Evolutionary conservation across 768 basidiomycete species (phyloP), one percentile per base, ranked within the genome.

Genomic region (Lyophyllum shimeji): DNA sequence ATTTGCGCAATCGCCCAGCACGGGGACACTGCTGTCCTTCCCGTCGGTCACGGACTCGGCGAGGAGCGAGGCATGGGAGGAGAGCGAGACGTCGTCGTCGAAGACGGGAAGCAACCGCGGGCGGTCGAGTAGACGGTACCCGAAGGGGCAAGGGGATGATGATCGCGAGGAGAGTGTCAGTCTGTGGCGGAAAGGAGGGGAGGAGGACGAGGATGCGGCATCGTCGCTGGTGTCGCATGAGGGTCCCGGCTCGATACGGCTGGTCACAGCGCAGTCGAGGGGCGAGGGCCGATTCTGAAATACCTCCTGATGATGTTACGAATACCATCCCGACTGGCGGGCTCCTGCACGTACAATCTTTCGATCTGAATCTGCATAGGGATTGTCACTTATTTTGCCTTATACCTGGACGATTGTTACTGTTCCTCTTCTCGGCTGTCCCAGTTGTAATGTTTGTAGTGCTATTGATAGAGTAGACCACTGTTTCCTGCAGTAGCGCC

Each of bases 151-250:
- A 23, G 77, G 74, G 0, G 75, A 77, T 2, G 82, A 84, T 61
- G 87, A 89, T 50, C 65, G 67, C 47, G 87, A 87, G 53, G 87
- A 89, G 70, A 83, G 82, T 52, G 66, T 80, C 50, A 78, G 83
- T 47, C 61, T 89, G 52, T 84, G 80, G 81, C 67, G 69, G 25
- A 68, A 64, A 37, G 54, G 53, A 20, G 56, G 60, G 46, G 57
- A 53, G 29, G 66, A 67, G 43, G 69, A 67, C n/a, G 58, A 59
- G 4, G 69, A 66, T 17, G 55, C 43, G 5, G 46, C 52, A 12
- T 34, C 56, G 24, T 51, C 59, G 23, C 60, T 56, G 12, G 1
- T 58, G 12, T 53, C 54, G 27, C 5, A 53, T 29, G 56, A 60
- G 39, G 56, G 43, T 21, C 5, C 51, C 18, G 52, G 54, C 20